Evolutionary conservation across 306 rosid species (phyloP).

Genomic region (Rosa persica): DNA sequence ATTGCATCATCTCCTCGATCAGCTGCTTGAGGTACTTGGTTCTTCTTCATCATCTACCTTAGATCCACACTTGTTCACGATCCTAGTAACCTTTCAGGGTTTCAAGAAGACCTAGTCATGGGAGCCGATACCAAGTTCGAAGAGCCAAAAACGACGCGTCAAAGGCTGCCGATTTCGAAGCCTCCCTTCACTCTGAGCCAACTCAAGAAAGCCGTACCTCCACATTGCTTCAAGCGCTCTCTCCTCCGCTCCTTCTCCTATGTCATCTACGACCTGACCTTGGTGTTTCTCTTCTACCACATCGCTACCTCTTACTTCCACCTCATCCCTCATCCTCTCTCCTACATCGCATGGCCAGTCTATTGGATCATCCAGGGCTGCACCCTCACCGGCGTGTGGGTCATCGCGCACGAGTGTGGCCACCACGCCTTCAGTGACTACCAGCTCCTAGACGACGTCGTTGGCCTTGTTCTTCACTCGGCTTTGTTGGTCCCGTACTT

Average conservation of each 20-base stretch:
- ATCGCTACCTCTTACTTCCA: slow-evolving; percentile 47
- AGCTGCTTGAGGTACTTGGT: not conserved
- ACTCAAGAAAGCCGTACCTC: slow-evolving; percentile 67
- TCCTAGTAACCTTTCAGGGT: not conserved
- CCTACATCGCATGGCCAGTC: slow-evolving; percentile 56
- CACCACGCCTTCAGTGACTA: slow-evolving; percentile 79
- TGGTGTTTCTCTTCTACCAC: slow-evolving; percentile 31
- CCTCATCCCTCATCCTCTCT: slow-evolving; percentile 45
- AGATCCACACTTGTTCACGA: too few relatives aligned
- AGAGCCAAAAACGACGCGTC: slow-evolving; percentile 15
- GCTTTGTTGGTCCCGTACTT: slow-evolving; percentile 64
- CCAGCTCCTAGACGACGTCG: slow-evolving; percentile 53
- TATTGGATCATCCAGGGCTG: slow-evolving; percentile 70
- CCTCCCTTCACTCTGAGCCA: slow-evolving; percentile 69
- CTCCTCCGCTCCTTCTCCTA: slow-evolving; percentile 52
- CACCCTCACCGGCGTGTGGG: slow-evolving; percentile 64
- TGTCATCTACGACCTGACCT: slow-evolving; percentile 43
- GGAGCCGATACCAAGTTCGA: slow-evolving; percentile 22
- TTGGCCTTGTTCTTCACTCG: slow-evolving; percentile 64
- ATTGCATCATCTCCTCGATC: too few relatives aligned
- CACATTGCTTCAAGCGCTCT: slow-evolving; percentile 73
- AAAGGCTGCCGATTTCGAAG: slow-evolving; percentile 47
- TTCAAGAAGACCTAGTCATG: slow-evolving; percentile 6
- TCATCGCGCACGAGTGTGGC: slow-evolving; percentile 83
- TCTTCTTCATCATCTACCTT: not conserved